Base-by-base conservation (phyloP, 495 filamentous ascomycete genomes). In the Xanthoparmelia taractica region DNA sequence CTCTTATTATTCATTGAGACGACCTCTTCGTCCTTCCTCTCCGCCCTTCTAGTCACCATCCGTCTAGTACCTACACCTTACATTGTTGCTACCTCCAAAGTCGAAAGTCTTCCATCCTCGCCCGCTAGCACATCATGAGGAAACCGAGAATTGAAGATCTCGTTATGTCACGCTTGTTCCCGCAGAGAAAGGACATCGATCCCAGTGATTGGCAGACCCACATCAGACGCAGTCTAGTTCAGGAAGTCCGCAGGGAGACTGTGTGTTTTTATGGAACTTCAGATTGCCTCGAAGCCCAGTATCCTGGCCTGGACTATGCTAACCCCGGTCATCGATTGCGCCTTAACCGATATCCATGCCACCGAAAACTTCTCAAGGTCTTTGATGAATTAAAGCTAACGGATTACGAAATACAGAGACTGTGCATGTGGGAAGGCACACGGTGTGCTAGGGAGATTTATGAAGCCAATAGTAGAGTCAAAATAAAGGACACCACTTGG, bases 391-490 rank as follows among this genome's bases (percentile, higher is more conserved):
- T 96, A 25, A 78, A 84, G 43, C 75, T 96, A n/a, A 94, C 92
- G 1, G 76, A 82, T 43, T 74, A 78, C 57, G 92, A 96, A 69
- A 95, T 96, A 65, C 77, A 82, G 2, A 81, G 78, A 17, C 76
- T 96, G 63, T 96, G 92, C 65, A 88, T 88, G 69, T 96, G 92
- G 92, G 90, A 96, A 71, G 92, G 92, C n/a, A 96, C 92, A 58
- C 87, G 88, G 67, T 95, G 87, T 79, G 92, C 92, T 36, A 87
- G 91, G 63, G 85, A 93, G 71, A 83, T 87, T 18, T 96, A 88
- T 71, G 92, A 96, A 76, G 77, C 78, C 48, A 90, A 96, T 70
- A 85, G 90, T 68, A 84, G 85, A 4, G 78, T 87, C 55, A 78
- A 69, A 27, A 90, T 96, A 66, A 74, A 74, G 63, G 92, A 96